Evolutionary conservation across 108 stramenopile species (phyloP), one percentile per base, ranked within the genome.

Genomic region (Epithemia pelagica): DNA sequence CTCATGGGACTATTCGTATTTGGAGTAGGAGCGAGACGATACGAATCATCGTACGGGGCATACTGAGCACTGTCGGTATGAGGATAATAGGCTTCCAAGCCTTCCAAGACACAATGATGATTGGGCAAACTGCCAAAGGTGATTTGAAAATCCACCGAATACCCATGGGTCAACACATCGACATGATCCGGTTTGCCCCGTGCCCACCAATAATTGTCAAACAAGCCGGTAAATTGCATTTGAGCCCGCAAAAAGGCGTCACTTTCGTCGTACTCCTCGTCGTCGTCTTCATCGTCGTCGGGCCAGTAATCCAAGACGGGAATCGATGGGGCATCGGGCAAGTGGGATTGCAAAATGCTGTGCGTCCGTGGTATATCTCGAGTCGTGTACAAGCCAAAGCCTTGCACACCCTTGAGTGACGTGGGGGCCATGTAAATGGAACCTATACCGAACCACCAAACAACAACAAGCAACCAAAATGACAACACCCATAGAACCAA

Each of bases 81-180:
- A 15, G 67, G 59, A 54, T 56, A 68, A 31, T 52, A 28, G 8
- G 32, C 30, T 32, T 27, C 21, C 15, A 79, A 62, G 22, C 54
- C 58, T 55, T 52, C 22, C 54, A 75, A 58, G 20, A 75, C 2
- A 32, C 71, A 72, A 62, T 80, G 79, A 65, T 75, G 72, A 62
- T 80, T 80, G 24, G 79, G 79, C 30, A 80, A 46, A 15, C 71
- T 62, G 2, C 79, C 79, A 66, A 80, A 73, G 0, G 67, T 68
- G 2, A 64, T 57, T 66, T 80, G 79, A 58, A 63, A 75, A 64
- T 80, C 79, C 0, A 71, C 65, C 52, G 63, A 61, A n/a, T n/a
- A n/a, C 55, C 29, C 32, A 32, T 32, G 10, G 21, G 62, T 68
- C 28, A 68, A 67, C 32, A 64, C 70, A 23, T 8, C 32, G 3